These are phyloP conservation scores for Aspergillus caelatus DNA, from an alignment of 2,329 filamentous ascomycete species.

Conservation along the genomic window DNA sequence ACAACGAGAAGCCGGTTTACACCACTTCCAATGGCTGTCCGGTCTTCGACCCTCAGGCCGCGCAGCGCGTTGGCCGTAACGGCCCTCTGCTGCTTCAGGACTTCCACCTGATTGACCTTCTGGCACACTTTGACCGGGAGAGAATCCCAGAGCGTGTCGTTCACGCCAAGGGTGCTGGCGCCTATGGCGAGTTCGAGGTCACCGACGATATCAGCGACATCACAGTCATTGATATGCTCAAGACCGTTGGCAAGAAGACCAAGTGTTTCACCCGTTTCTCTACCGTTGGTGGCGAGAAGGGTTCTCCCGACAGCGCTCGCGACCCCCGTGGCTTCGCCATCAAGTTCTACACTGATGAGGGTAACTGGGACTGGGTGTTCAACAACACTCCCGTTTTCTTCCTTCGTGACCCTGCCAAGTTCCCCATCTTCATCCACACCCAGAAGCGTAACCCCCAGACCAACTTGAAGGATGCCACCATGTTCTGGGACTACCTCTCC, in stretches of 20 bases:
- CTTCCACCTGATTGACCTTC: conserved; percentile 66
- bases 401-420: conserved; percentile 72
- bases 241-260: conserved; percentile 68
- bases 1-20: conserved; percentile 62
- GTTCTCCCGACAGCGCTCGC: conserved; percentile 70
- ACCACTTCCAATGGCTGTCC: conserved; percentile 64
- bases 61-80: conserved; percentile 58
- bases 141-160: conserved; percentile 47
- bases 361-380: conserved; percentile 73
- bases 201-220: conserved; percentile 55
- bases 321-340: conserved; percentile 73
- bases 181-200: conserved; percentile 48
- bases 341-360: conserved; percentile 73
- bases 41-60: conserved; percentile 55
- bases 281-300: conserved; percentile 74
- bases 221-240: conserved; percentile 52
- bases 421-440: conserved; percentile 73
- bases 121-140: conserved; percentile 50
- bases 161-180: conserved; percentile 48
- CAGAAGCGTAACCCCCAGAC: conserved; percentile 75
- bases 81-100: conserved; percentile 66
- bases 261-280: conserved; percentile 71
- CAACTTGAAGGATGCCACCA: conserved; percentile 68
- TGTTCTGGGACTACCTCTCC: conserved; percentile 69
- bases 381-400: conserved; percentile 80